Conservation (phyloP, 768 basidiomycete genomes). For the Boletus pseudo-olivaceus region DNA sequence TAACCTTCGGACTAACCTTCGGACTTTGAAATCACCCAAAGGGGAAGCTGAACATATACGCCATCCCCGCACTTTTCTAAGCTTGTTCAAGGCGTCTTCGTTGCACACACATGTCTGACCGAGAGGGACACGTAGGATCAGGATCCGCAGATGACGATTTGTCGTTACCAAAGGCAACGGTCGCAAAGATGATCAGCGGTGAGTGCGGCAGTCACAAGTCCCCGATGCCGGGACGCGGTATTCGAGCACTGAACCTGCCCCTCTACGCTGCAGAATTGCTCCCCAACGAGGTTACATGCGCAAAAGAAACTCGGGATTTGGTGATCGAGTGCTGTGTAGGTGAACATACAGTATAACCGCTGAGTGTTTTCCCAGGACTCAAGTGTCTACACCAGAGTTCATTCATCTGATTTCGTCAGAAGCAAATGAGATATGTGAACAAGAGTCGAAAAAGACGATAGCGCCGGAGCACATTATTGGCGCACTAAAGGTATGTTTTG, state of each 20-base stretch:
- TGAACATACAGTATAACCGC: slow-evolving; percentile 45
- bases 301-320: slow-evolving; percentile 95
- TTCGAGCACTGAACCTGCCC: background rate
- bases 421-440: slow-evolving; percentile 97
- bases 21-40: slow-evolving; percentile 30
- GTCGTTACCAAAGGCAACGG: slow-evolving; percentile 94
- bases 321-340: slow-evolving; percentile 99
- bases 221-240: slow-evolving; percentile 3
- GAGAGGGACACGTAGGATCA: slow-evolving; percentile 68
- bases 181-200: slow-evolving; percentile 96
- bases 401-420: slow-evolving; percentile 96
- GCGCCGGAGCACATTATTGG: slow-evolving; percentile 94
- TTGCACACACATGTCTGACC: slow-evolving; percentile 73
- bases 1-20: slow-evolving; percentile 33
- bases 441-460: slow-evolving; percentile 98
- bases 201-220: slow-evolving; percentile 13
- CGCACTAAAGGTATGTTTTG: slow-evolving; percentile 72
- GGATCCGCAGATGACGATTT: slow-evolving; percentile 86
- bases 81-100: slow-evolving; percentile 1
- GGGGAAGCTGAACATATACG: slow-evolving; percentile 2
- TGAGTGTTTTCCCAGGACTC: slow-evolving; percentile 12
- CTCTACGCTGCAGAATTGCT: slow-evolving; percentile 66
- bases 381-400: slow-evolving; percentile 63
- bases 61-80: too few species aligned
- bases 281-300: slow-evolving; percentile 80